Evolutionary conservation across 2,329 filamentous ascomycete species (phyloP), one percentile per base, ranked within the genome.

Genomic region (Fusarium fracticaudum): DNA sequence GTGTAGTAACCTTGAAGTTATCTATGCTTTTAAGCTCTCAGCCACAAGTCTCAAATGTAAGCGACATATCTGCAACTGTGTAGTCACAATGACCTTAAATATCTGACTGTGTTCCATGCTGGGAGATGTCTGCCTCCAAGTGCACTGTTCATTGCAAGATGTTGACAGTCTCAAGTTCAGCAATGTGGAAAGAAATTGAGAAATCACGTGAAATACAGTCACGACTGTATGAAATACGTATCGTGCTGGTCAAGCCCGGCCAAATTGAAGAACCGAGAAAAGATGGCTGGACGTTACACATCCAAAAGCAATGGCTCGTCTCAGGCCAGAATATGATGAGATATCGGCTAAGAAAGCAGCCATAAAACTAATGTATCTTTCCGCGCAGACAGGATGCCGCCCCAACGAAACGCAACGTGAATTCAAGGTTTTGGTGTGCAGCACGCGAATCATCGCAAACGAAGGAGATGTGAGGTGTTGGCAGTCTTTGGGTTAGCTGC

Each of bases 31-130:
- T 18, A 13, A 13, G 3, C 43, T 26, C 24, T 20, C 11, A 14
- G 17, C 12, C 7, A 2, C 24, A 45, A 20, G 11, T 26, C 33
- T 17, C 15, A 35, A 17, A 15, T 35, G 15, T 1, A 35, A 17
- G 14, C 14, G 14, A 35, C 15, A 35, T 2, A 13, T 45, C 17
- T 45, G 12, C 11, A 5, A 26, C 17, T 6, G 24, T 8, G 43
- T 13, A 10, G 8, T 14, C 5, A 20, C 8, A 20, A 13, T 9
- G 4, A 20, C 17, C 3, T 0, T 9, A 8, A 4, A 26, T 20
- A 20, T 20, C 17, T 10, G 5, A 3, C 17, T 0, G 8, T 45
- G 11, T 26, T 20, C 33, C 1, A 0, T 1, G 33, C 33, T 8
- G 0, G 6, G 14, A 35, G 7, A 15, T 1, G 33, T 35, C 14